Evolutionary conservation across 225 moss, liverwort and hornwort species (phyloP), one percentile per base, ranked within the genome.

Genomic region (Physcomitrium patens): DNA sequence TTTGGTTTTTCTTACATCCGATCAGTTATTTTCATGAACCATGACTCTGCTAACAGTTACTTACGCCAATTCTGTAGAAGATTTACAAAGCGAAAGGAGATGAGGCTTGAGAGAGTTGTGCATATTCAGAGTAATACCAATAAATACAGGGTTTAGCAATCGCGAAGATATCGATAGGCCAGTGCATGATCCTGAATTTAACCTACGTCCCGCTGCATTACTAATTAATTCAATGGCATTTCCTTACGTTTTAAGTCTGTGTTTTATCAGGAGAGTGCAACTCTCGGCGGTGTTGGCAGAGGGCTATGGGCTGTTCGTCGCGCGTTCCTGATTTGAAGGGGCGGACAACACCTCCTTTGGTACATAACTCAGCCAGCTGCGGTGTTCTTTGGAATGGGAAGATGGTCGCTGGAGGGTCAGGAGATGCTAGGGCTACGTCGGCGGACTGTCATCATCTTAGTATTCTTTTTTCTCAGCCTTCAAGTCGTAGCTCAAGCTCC

Each of bases 331-430:
- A 53, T n/a, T 51, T 61, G 45, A 70, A 54, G 11, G 44, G 59
- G 26, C 53, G 5, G 31, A 2, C 7, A 37, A 37, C 43, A 20
- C 41, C 31, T 28, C 31, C 15, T 60, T 60, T 1, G 13, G 12
- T 14, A 47, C 5, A 18, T 15, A 7, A 18, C 5, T 22, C 10
- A 57, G 7, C 17, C 19, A 12, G 1, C 49, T 1, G 5, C n/a
- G 10, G 19, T 46, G 70, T 24, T 28, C 17, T 44, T 37, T 31
- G 60, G 70, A 54, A 77, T 77, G 70, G 70, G 77, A 77, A 43
- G 63, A 55, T 77, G 70, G 14, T 54, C 41, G 18, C 2, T 14
- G 63, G 61, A 17, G 50, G n/a, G 62, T 14, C n/a, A 22, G 62
- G 62, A 42, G 19, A 69, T 76, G 69, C 28, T 55, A 47, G 26